Evolutionary conservation across 208 protist genomes (phyloP).

Genomic region (Crithidia sp.): DNA sequence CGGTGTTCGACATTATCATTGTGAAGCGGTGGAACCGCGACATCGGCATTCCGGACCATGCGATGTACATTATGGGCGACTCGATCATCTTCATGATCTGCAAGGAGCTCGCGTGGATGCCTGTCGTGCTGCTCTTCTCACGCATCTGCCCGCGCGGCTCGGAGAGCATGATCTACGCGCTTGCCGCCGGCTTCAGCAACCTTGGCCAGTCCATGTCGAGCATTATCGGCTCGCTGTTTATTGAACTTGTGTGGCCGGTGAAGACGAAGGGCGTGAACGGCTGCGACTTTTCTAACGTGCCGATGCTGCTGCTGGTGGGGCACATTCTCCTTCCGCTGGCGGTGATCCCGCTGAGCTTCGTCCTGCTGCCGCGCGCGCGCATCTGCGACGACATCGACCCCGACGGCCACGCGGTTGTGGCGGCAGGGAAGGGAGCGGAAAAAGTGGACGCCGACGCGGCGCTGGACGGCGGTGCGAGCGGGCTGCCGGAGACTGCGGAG

Average conservation of each 20-base stretch:
- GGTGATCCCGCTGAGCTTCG: slow-evolving; percentile 55
- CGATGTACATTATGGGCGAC: slow-evolving; percentile 75
- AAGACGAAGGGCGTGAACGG: slow-evolving; percentile 22
- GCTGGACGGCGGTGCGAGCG: no score
- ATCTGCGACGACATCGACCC: slow-evolving; percentile 61
- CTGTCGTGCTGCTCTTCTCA: slow-evolving; percentile 69
- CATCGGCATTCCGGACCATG: slow-evolving; percentile 51
- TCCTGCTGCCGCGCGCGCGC: slow-evolving; percentile 66
- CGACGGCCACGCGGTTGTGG: slow-evolving; percentile 38
- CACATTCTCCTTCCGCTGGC: slow-evolving; percentile 51
- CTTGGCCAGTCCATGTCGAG: slow-evolving; percentile 48
- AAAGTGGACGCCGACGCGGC: no score
- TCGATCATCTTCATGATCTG: slow-evolving; percentile 63
- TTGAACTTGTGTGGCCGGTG: slow-evolving; percentile 54
- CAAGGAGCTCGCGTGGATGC: slow-evolving; percentile 70
- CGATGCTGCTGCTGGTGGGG: slow-evolving; percentile 50
- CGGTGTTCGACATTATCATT: slow-evolving; percentile 71
- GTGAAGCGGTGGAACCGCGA: slow-evolving; percentile 68
- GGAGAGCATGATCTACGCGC: slow-evolving; percentile 72
- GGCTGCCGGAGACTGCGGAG: background rate
- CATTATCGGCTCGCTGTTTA: slow-evolving; percentile 54
- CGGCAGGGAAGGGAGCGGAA: no score
- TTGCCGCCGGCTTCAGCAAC: slow-evolving; percentile 74
- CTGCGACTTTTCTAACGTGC: slow-evolving; percentile 66
- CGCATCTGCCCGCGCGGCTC: slow-evolving; percentile 72